These are phyloP conservation scores for Lachnellula cervina DNA, from an alignment of 2,329 filamentous ascomycete species.

Conservation along the genomic window DNA sequence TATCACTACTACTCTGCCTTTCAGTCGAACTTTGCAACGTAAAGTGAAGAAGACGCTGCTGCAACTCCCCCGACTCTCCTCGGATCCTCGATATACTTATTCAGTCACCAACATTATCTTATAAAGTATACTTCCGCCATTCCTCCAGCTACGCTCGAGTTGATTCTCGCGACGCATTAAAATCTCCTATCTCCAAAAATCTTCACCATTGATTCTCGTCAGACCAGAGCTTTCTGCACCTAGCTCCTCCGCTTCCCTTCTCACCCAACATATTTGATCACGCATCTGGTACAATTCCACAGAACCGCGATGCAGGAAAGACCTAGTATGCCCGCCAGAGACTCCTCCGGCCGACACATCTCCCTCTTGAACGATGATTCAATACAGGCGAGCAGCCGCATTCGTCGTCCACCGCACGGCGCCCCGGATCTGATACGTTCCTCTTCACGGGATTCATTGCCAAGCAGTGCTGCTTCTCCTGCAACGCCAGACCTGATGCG, in stretches of 20 bases:
- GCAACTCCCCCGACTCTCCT: too few species aligned
- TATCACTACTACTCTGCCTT: background rate
- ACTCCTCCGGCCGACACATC: conserved; percentile 53
- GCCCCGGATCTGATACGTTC: conserved; percentile 17
- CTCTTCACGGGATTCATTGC: conserved; percentile 35
- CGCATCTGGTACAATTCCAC: background rate
- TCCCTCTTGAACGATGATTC: conserved; percentile 56
- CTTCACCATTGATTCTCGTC: background rate
- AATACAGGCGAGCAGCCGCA: conserved; percentile 22
- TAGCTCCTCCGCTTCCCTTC: background rate
- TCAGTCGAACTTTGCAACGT: background rate
- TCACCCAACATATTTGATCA: background rate
- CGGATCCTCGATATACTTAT: too few species aligned
- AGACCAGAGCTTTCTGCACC: background rate
- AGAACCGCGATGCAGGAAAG: conserved; percentile 4
- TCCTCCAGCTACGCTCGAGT: too few species aligned
- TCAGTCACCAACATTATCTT: too few species aligned
- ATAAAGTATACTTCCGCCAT: too few species aligned
- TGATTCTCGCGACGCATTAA: too few species aligned
- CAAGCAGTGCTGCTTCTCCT: conserved; percentile 31
- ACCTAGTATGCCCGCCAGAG: conserved; percentile 47
- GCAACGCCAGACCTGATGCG: conserved; percentile 49
- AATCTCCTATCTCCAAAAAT: too few species aligned
- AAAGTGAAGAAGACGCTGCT: too few species aligned
- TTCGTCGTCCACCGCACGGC: conserved; percentile 7